Conservation (phyloP, 1,139 yeast genomes). For the Debaryomyces sp. region DNA sequence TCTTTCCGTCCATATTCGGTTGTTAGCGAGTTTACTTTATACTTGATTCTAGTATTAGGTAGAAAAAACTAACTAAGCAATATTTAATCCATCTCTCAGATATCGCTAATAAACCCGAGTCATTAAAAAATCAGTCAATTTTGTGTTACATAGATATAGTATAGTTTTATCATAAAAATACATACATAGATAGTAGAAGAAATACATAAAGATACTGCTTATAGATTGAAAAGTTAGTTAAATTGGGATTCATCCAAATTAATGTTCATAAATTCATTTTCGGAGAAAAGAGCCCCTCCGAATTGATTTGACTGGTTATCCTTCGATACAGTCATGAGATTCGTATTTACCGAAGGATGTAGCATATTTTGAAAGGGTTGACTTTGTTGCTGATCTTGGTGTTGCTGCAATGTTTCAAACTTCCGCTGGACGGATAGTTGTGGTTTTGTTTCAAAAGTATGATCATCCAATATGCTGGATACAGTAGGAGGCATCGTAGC, state of each 20-base stretch:
- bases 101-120: conserved; percentile 7
- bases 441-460: neutral
- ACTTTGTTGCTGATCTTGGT: neutral
- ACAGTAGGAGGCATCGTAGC: conserved; percentile 3
- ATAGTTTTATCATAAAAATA: neutral
- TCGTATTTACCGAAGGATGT: conserved; percentile 10
- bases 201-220: neutral
- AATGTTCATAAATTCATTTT: conserved; percentile 7
- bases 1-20: conserved; percentile 72
- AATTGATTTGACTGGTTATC: conserved; percentile 3
- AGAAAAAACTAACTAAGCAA: neutral
- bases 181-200: neutral
- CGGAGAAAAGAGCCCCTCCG: conserved; percentile 6
- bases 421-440: conserved; percentile 4
- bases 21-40: neutral
- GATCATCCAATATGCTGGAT: conserved; percentile 3
- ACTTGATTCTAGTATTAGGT: neutral
- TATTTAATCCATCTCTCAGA: neutral
- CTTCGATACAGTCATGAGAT: conserved; percentile 6
- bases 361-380: neutral
- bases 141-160: neutral
- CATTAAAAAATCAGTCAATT: conserved; percentile 1
- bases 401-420: conserved; percentile 3
- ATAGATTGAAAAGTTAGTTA: neutral
- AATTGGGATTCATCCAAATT: conserved; percentile 4